Conservation (phyloP, 768 basidiomycete species). For the Cyclocybe aegerita region DNA sequence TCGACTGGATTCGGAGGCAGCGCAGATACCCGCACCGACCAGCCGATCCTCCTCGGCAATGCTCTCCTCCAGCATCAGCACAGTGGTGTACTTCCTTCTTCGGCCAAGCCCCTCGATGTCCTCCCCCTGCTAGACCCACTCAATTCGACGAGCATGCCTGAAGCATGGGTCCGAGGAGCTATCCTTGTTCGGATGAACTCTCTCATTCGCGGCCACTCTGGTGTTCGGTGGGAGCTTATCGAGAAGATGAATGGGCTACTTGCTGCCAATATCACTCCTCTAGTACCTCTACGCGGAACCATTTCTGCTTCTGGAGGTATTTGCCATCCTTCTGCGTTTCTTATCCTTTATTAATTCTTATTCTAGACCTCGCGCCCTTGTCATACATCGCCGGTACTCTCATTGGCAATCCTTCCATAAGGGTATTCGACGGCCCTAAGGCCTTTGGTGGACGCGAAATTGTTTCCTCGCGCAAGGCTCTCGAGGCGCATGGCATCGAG, state of each 20-base stretch:
- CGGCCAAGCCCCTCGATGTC: constrained; percentile 44
- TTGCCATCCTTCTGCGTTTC: constrained; percentile 9
- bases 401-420: constrained; percentile 78
- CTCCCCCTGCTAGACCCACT: constrained; percentile 75
- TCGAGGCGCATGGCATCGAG: constrained; percentile 56
- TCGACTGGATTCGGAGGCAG: constrained; percentile 87
- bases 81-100: constrained; percentile 68
- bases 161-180: constrained; percentile 85
- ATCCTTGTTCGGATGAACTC: constrained; percentile 89
- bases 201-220: constrained; percentile 85
- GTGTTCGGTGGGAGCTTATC: constrained; percentile 78
- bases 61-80: constrained; percentile 89
- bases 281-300: constrained; percentile 82
- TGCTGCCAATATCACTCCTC: constrained; percentile 67
- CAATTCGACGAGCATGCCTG: constrained; percentile 73
- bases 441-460: constrained; percentile 50
- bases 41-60: constrained; percentile 70
- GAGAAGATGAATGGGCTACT: constrained; percentile 77
- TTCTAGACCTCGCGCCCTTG: constrained; percentile 69
- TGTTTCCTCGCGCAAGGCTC: constrained; percentile 54
- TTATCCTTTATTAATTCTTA: constrained; percentile 12
- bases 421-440: constrained; percentile 59
- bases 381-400: constrained; percentile 83
- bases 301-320: constrained; percentile 82
- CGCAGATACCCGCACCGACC: constrained; percentile 80